Percentiles rank a stretch among this genome's conserved stretches.
Conservation (phyloP, 306 rosid genomes). For the Acacia confusa region DNA sequence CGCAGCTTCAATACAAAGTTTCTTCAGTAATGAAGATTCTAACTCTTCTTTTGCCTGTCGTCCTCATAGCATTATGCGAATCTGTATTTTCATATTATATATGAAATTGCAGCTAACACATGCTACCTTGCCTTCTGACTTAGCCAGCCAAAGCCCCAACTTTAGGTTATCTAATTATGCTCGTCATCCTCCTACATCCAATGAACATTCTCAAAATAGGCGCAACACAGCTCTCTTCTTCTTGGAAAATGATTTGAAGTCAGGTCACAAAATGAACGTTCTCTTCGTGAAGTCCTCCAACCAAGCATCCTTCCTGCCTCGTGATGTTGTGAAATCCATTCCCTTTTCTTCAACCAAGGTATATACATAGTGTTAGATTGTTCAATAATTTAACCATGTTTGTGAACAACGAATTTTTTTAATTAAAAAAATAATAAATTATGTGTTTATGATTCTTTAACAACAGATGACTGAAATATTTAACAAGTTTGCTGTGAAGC, state of each 20-base stretch:
- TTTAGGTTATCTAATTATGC: too few relatives aligned
- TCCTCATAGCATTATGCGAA: neutral
- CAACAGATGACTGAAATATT: neutral
- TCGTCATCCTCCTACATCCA: neutral
- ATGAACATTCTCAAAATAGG: neutral
- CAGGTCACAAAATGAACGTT: neutral
- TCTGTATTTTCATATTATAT: neutral
- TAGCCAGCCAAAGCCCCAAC: accelerated
- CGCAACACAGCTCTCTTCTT: neutral
- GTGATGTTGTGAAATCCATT: neutral
- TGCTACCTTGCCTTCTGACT: too few relatives aligned
- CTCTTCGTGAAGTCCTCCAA: neutral
- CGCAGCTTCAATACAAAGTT: too few relatives aligned
- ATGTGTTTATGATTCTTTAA: too few relatives aligned
- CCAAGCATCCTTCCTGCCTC: neutral
- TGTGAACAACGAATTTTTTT: too few relatives aligned
- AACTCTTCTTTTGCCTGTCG: neutral
- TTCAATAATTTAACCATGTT: neutral
- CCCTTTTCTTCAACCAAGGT: neutral
- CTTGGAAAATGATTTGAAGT: neutral
- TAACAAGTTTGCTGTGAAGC: neutral
- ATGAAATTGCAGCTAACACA: neutral
- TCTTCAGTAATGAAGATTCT: too few relatives aligned
- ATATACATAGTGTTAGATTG: too few relatives aligned
- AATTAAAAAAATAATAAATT: too few relatives aligned